These are phyloP conservation scores for Talaromyces piceae DNA, from an alignment of 2,329 filamentous ascomycete species.

Conservation along the genomic window DNA sequence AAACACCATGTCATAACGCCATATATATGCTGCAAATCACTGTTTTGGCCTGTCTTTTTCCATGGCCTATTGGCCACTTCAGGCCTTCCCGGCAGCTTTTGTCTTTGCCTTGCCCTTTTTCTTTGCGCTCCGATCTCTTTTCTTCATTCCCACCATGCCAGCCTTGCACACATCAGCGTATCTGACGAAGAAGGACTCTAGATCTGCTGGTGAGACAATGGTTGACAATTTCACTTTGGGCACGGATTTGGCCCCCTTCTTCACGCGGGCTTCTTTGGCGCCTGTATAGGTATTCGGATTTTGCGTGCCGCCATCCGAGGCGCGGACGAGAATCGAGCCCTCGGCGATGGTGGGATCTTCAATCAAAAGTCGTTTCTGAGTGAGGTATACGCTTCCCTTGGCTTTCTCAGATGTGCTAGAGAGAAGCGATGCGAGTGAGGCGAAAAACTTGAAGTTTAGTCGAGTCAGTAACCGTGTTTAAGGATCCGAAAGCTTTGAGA, in stretches of 20 bases:
- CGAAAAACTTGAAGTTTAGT: slow-evolving; percentile 41
- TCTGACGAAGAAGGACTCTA: slow-evolving; percentile 72
- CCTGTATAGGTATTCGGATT: slow-evolving; percentile 31
- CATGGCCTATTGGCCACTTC: not conserved
- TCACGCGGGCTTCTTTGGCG: slow-evolving; percentile 23
- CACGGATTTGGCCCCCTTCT: slow-evolving; percentile 39
- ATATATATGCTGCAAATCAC: not conserved
- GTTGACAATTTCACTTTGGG: slow-evolving; percentile 71
- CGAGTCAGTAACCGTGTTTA: no score
- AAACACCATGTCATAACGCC: not conserved
- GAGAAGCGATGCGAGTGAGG: slow-evolving; percentile 33
- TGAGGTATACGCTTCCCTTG: slow-evolving; percentile 39
- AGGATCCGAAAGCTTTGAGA: slow-evolving; percentile 4
- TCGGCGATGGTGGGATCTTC: slow-evolving; percentile 48
- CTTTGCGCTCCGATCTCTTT: slow-evolving; percentile 71
- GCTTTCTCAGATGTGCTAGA: slow-evolving; percentile 30
- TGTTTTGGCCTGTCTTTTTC: not conserved
- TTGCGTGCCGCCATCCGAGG: slow-evolving; percentile 66
- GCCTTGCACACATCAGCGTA: slow-evolving; percentile 90
- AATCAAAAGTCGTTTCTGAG: slow-evolving; percentile 42
- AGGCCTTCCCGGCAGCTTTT: slow-evolving; percentile 27
- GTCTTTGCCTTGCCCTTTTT: slow-evolving; percentile 70
- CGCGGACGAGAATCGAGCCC: slow-evolving; percentile 67
- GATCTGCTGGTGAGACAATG: slow-evolving; percentile 64
- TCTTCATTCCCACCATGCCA: slow-evolving; percentile 85